Conservation (phyloP, 345 rosid species). For the Sisymbrium altissimum region DNA sequence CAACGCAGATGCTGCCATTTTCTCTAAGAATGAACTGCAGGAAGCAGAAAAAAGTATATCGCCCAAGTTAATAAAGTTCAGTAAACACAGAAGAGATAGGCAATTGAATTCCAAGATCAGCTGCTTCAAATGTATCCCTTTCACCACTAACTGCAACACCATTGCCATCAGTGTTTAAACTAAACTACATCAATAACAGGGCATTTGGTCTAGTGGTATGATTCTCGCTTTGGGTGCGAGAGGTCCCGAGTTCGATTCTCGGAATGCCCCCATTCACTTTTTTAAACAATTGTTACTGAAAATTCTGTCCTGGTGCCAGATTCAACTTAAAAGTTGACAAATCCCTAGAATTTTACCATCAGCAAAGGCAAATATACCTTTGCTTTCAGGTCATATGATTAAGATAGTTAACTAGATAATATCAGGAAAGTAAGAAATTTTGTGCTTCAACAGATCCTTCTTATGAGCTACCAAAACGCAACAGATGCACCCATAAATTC, state of each 20-base stretch:
- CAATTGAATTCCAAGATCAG: neutral
- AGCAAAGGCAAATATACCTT: neutral
- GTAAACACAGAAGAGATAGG: neutral
- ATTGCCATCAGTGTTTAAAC: too few species aligned
- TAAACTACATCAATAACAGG: conserved; percentile 13
- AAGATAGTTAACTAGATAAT: neutral
- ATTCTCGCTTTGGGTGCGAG: conserved; percentile 95
- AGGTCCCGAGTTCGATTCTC: conserved; percentile 83
- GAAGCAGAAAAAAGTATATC: neutral
- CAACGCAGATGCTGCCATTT: neutral
- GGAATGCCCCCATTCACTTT: conserved; percentile 48
- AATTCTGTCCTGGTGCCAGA: neutral
- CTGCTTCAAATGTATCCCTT: neutral
- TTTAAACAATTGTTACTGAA: neutral
- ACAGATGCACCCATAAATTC: neutral
- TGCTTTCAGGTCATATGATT: neutral
- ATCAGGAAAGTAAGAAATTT: neutral
- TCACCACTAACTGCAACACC: too few species aligned
- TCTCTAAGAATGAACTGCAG: neutral
- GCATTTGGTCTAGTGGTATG: conserved; percentile 92
- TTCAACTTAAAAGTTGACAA: neutral
- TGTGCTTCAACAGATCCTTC: neutral
- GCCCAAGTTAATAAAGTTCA: neutral
- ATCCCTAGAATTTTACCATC: neutral
- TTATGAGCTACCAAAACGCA: neutral